Base-by-base conservation (phyloP, 2,329 filamentous ascomycete genomes). In the Atkinsonella texensis region DNA sequence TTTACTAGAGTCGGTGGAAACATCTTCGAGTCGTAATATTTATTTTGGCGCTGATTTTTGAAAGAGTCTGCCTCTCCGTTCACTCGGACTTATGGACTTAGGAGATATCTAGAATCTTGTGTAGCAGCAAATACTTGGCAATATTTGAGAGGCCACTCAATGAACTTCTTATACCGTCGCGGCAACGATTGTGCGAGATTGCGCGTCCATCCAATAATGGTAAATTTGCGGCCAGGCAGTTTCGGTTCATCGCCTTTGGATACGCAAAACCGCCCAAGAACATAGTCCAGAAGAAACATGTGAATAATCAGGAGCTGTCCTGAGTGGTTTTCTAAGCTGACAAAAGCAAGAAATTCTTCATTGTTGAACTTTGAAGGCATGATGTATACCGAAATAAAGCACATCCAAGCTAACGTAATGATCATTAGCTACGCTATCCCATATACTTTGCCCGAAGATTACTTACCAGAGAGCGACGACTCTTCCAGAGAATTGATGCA, bases 301-400 rank as follows among this genome's bases (percentile, higher is more conserved):
- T 70, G 67, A 7, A 68, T 62, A 28, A 69, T 57, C 1, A 70
- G 58, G 1, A 71, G 56, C 50, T 69, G 65, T 2, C 61, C 62
- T 1, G 55, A 46, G 49, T 64, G 57, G 52, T 68, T 69, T 4
- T 57, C 56, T 0, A 62, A 53, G 38, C 66, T 53, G 9, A 60
- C 58, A 20, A 70, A 68, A 1, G 58, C 50, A 15, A 55, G 48
- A 35, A 66, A 70, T 1, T 66, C 64, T 7, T 65, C 61, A n/a
- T 63, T 62, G 13, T 54, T 51, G 17, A 58, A 53, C 1, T 3
- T 38, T 15, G 35, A 38, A 7, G 35, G 35, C 35, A 38, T 38
- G 10, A 38, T 38, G 35, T 38, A 38, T 13, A 38, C 35, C 7
- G 6, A 7, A 38, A 38, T 38, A 38, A 38, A 38, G 35, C 15